Percentiles rank a stretch among this genome's conserved stretches.
Conservation (phyloP, 2,329 filamentous ascomycete species). For the Trichoderma citrinoviride region DNA sequence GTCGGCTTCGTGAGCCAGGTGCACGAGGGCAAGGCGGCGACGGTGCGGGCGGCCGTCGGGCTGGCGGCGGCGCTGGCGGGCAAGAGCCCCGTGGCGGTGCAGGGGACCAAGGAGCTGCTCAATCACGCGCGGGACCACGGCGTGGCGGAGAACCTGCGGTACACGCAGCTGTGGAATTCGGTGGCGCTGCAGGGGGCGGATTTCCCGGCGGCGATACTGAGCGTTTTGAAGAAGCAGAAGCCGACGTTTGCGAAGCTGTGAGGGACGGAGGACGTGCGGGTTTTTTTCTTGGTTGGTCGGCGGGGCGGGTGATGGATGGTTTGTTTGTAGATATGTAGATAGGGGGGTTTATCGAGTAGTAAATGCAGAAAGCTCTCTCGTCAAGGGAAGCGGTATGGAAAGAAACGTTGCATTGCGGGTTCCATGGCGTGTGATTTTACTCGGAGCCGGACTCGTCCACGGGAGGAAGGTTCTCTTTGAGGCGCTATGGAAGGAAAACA, state of each 20-base stretch:
- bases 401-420: too few relatives aligned
- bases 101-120: conserved; percentile 83
- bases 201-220: conserved; percentile 69
- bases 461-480: conserved; percentile 52
- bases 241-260: conserved; percentile 84
- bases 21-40: conserved; percentile 59
- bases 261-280: not conserved
- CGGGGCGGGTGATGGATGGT: too few relatives aligned
- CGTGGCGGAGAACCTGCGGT: conserved; percentile 74
- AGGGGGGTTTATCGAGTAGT: too few relatives aligned
- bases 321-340: not conserved
- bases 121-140: conserved; percentile 78
- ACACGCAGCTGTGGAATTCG: conserved; percentile 85
- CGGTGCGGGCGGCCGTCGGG: conserved; percentile 60
- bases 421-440: conserved; percentile 26
- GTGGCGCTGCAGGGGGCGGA: conserved; percentile 79
- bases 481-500: conserved; percentile 36
- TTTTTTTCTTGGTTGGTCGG: too few relatives aligned
- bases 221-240: conserved; percentile 73
- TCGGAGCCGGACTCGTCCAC: conserved; percentile 54
- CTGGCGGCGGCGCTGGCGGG: conserved; percentile 64
- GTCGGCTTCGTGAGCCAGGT: conserved; percentile 70
- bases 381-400: too few relatives aligned
- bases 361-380: too few relatives aligned
- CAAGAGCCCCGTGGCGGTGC: conserved; percentile 86